phyloP scores from a whole-genome alignment of 192 early-diverging fungal genomes.

The Entomortierella chlamydospora region DNA sequence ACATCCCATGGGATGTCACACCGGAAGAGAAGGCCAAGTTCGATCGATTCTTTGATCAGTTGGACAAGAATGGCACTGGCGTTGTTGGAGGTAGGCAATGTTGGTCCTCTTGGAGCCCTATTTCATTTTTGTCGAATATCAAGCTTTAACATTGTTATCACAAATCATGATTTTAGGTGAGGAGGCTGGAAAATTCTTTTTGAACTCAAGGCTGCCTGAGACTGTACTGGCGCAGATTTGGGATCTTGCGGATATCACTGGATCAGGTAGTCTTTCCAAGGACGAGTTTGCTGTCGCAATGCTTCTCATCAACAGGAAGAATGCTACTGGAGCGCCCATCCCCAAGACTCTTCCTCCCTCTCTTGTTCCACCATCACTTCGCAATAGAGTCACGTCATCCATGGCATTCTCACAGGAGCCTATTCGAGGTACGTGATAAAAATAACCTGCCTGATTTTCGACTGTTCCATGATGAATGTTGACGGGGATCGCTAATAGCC shows the following conservation, averaged over 20 bases:
- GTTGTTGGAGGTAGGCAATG: constrained; percentile 68
- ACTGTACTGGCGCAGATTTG: constrained; percentile 81
- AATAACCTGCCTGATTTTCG: background rate
- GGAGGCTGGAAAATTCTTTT: constrained; percentile 81
- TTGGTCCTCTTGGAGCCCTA: background rate
- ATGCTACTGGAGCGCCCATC: constrained; percentile 60
- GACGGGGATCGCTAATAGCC: no score
- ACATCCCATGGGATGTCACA: constrained; percentile 78
- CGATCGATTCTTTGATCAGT: constrained; percentile 78
- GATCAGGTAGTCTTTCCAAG: constrained; percentile 68
- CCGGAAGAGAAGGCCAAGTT: constrained; percentile 79
- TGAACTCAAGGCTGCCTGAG: constrained; percentile 80
- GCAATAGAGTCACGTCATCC: constrained; percentile 23
- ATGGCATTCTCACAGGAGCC: constrained; percentile 10
- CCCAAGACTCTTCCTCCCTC: constrained; percentile 67
- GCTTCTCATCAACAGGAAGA: constrained; percentile 76
- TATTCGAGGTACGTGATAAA: constrained; percentile 20
- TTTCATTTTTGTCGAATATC: background rate
- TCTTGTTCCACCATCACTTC: constrained; percentile 68
- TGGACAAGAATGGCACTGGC: constrained; percentile 75
- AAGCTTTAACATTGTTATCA: no score
- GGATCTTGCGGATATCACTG: constrained; percentile 77
- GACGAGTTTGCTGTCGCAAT: constrained; percentile 88
- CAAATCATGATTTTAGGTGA: no score
- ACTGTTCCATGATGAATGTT: background rate